phyloP scores from a whole-genome alignment of 345 rosid species.

The Eucalyptus pumila region DNA sequence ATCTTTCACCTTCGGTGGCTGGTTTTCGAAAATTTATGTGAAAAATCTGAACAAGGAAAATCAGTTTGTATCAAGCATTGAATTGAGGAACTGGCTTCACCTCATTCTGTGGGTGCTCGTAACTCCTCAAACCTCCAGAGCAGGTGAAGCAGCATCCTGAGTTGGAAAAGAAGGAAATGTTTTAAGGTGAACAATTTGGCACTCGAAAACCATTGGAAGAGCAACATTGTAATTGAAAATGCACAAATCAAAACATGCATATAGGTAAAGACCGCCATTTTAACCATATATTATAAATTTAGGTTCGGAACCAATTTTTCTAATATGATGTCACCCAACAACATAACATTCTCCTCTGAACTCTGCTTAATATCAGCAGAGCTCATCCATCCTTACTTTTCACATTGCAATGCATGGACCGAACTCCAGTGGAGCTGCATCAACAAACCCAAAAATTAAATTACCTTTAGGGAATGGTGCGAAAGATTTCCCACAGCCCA shows the following conservation, averaged over 20 bases:
- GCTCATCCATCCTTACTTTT: background rate
- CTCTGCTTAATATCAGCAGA: background rate
- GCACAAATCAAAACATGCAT: background rate
- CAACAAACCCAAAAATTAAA: too few relatives aligned
- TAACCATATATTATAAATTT: background rate
- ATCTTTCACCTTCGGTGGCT: too few relatives aligned
- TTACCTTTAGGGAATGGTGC: background rate
- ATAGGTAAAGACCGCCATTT: fast-evolving
- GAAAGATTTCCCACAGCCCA: too few relatives aligned
- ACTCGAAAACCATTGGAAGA: background rate
- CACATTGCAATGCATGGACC: background rate
- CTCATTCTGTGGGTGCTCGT: too few relatives aligned
- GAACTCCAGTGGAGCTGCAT: background rate
- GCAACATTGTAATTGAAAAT: background rate
- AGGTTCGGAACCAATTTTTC: background rate
- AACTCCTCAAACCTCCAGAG: background rate
- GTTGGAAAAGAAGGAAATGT: fast-evolving
- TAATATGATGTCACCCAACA: background rate
- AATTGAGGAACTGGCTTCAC: too few relatives aligned
- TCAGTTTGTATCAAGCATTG: too few relatives aligned
- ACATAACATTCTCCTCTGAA: background rate
- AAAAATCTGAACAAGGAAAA: too few relatives aligned
- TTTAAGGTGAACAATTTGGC: background rate
- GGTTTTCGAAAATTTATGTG: too few relatives aligned
- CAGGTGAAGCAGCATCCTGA: too few relatives aligned